phyloP scores from a whole-genome alignment of 768 basidiomycete species.

The Cyclocybe aegerita region DNA sequence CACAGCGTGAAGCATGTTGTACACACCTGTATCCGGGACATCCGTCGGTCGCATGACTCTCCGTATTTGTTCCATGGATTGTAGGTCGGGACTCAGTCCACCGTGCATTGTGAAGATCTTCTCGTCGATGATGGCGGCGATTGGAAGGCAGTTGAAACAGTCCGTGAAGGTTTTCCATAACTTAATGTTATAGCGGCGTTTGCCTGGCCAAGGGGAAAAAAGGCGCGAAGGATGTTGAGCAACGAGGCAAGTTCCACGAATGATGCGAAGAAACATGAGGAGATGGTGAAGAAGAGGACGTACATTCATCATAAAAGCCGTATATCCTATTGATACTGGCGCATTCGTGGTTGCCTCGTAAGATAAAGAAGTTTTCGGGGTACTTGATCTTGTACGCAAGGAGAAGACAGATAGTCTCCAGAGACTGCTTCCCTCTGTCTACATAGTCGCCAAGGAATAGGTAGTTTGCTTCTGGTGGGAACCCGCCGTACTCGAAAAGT shows the following conservation, averaged over 20 bases:
- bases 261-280: constrained; percentile 4
- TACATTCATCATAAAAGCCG: constrained; percentile 99
- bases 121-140: constrained; percentile 99
- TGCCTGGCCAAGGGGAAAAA: constrained; percentile 57
- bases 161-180: constrained; percentile 99
- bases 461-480: constrained; percentile 99
- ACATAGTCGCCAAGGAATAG: constrained; percentile 99
- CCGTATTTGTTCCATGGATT: constrained; percentile 99
- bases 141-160: constrained; percentile 99
- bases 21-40: constrained; percentile 94
- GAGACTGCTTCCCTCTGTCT: constrained; percentile 97
- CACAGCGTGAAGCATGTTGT: neutral
- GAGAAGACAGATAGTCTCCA: constrained; percentile 99
- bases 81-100: constrained; percentile 93
- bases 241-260: constrained; percentile 10
- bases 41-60: constrained; percentile 99
- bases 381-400: constrained; percentile 99
- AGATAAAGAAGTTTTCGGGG: constrained; percentile 99
- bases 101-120: constrained; percentile 99
- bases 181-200: constrained; percentile 99
- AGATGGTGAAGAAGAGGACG: constrained; percentile 30
- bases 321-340: constrained; percentile 99
- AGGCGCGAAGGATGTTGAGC: constrained; percentile 1
- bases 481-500: constrained; percentile 98
- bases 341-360: constrained; percentile 98